These are phyloP conservation scores for Neoboletus brunneissimus DNA, from an alignment of 768 basidiomycete genomes.

Conservation along the genomic window DNA sequence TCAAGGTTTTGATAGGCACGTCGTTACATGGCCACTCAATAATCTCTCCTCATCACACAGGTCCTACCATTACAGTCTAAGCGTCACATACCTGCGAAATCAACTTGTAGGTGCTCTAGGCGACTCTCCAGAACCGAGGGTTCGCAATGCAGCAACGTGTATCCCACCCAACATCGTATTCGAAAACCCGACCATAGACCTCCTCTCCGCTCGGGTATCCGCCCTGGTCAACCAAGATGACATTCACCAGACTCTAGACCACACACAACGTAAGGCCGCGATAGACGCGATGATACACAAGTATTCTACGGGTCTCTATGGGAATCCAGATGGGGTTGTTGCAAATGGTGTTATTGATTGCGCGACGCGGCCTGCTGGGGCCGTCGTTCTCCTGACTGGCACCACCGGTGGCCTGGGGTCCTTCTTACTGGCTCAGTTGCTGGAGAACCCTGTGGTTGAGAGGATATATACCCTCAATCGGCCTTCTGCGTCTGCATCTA, in stretches of 20 bases:
- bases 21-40: not conserved
- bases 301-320: constrained; percentile 24
- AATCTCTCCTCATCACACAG: not conserved
- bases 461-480: constrained; percentile 39
- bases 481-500: constrained; percentile 5
- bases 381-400: constrained; percentile 34
- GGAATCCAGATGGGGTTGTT: not conserved
- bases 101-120: constrained; percentile 19
- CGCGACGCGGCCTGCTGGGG: not conserved
- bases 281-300: constrained; percentile 37
- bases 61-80: constrained; percentile 14
- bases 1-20: constrained; percentile 36
- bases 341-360: not conserved
- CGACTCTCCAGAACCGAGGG: constrained; percentile 23
- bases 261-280: not conserved
- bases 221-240: not conserved
- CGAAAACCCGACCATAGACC: constrained; percentile 34
- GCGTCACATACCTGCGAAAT: constrained; percentile 26
- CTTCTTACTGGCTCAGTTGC: constrained; percentile 33
- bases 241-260: not conserved
- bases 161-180: constrained; percentile 34
- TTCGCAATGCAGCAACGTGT: constrained; percentile 18
- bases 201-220: not conserved
- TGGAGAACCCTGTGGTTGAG: constrained; percentile 23
- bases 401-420: constrained; percentile 44